Percentiles rank a stretch among this genome's conserved stretches.
Conservation (phyloP, 805 yeast species). For the Nakazawaea ambrosiae region DNA sequence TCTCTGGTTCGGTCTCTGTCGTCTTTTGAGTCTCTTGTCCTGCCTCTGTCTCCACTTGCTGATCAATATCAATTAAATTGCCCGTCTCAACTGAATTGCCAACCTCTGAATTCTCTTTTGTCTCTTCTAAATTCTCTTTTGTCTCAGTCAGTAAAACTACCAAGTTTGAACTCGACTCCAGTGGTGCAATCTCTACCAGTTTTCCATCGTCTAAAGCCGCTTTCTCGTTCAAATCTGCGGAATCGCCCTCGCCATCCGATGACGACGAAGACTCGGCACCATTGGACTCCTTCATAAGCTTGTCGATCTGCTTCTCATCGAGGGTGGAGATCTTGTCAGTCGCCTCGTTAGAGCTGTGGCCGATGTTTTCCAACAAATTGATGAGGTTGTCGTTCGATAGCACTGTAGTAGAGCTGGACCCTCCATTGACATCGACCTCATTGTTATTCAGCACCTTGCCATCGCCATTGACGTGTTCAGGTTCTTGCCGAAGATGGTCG, state of each 20-base stretch:
- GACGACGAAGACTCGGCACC: neutral
- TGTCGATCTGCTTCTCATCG: neutral
- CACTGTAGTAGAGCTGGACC: neutral
- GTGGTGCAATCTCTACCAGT: neutral
- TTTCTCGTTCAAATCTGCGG: neutral
- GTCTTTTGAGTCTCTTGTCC: too few species aligned
- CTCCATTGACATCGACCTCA: too few species aligned
- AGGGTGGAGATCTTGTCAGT: neutral
- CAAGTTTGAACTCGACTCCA: neutral
- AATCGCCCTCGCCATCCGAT: slow-evolving; percentile 3
- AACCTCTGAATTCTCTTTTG: too few species aligned
- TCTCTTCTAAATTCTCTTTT: too few species aligned
- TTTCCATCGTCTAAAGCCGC: neutral
- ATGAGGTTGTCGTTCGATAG: slow-evolving; percentile 4
- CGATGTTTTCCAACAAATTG: slow-evolving; percentile 5
- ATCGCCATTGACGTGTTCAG: neutral
- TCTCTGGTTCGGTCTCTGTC: too few species aligned
- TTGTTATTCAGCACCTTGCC: neutral
- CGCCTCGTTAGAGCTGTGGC: neutral
- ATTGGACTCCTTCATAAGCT: slow-evolving; percentile 1
- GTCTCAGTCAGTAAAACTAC: too few species aligned
- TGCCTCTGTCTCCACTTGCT: neutral
- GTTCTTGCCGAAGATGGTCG: neutral
- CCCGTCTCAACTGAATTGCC: neutral
- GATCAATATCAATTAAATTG: neutral